These are phyloP conservation scores for Sugiyamaella xylanicola DNA, from an alignment of 1,139 yeast genomes.

Conservation along the genomic window DNA sequence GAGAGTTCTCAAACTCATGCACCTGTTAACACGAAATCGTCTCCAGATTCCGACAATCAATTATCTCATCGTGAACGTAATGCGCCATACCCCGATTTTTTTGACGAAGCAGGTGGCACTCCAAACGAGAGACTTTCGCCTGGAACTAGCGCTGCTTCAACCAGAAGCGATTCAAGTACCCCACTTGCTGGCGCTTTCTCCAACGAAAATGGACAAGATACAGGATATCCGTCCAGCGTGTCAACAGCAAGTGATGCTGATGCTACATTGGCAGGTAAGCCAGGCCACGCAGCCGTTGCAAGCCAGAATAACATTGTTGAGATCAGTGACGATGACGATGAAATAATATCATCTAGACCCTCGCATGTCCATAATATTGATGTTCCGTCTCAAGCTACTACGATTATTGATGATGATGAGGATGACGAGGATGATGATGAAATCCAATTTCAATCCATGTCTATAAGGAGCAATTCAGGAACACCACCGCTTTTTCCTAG, in stretches of 20 bases:
- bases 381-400: constrained; percentile 5
- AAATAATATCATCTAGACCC: neutral
- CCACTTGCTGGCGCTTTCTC: neutral
- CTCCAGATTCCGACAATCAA: too few species aligned
- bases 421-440: constrained; percentile 19
- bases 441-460: constrained; percentile 17
- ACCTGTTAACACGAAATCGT: too few species aligned
- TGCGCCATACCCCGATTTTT: neutral
- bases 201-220: neutral
- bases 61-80: too few species aligned
- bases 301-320: constrained; percentile 6
- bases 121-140: neutral
- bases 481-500: neutral
- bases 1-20: too few species aligned
- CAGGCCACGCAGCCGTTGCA: neutral
- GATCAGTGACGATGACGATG: constrained; percentile 41
- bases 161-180: neutral
- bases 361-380: neutral
- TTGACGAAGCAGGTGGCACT: neutral
- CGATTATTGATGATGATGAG: constrained; percentile 4
- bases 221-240: neutral
- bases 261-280: neutral
- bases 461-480: neutral
- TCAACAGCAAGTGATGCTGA: neutral
- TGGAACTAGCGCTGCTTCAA: neutral